phyloP scores from a whole-genome alignment of 176 grass and related monocot genomes.

The Avena sativa region DNA sequence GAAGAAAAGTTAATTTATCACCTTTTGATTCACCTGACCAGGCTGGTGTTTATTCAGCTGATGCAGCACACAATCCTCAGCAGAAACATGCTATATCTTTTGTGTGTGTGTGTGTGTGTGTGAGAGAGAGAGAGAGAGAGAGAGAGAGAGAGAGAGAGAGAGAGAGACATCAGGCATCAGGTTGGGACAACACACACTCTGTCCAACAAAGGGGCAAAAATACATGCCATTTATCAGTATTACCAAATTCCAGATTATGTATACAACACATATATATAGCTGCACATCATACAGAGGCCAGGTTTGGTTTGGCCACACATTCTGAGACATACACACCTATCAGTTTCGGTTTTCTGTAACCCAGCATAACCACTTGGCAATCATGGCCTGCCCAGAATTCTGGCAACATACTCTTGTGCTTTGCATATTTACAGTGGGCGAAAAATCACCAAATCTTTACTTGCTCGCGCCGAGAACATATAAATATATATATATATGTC shows the following conservation, averaged over 20 bases:
- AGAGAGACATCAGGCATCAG: background rate
- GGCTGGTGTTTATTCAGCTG: background rate
- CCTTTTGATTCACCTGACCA: background rate
- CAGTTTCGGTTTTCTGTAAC: background rate
- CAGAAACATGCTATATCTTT: background rate
- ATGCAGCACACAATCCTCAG: background rate
- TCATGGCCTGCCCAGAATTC: background rate
- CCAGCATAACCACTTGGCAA: background rate
- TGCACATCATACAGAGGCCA: background rate
- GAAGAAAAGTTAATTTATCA: background rate
- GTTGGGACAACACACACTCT: background rate
- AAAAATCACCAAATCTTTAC: background rate
- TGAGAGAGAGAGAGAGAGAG: too few relatives aligned
- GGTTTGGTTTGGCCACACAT: background rate
- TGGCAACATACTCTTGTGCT: conserved; percentile 9
- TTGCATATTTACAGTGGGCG: conserved; percentile 37
- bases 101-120: too few relatives aligned
- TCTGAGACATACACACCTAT: background rate
- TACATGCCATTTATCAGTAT: conserved; percentile 1
- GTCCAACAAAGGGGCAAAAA: background rate
- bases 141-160: too few relatives aligned
- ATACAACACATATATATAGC: background rate
- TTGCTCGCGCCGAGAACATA: background rate
- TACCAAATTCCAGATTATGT: conserved; percentile 10
- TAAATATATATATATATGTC: background rate